Base-by-base conservation (phyloP, 2,329 filamentous ascomycete species). In the Cytospora schulzeri region DNA sequence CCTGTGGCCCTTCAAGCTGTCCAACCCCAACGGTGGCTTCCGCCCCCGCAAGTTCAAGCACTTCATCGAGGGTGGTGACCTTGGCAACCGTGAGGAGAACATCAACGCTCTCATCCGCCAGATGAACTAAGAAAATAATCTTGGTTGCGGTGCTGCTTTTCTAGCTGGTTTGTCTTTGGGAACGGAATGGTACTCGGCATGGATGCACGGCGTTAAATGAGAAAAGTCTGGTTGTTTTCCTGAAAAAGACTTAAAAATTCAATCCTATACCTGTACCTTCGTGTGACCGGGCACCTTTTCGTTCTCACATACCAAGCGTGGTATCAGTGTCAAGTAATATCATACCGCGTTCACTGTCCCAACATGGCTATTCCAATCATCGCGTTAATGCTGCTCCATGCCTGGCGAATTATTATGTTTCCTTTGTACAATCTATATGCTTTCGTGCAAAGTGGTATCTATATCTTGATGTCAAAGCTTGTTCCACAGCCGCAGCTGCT, bases 1-100 rank as follows among this genome's bases (percentile, higher is more conserved):
- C 89, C 85, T 98, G 73, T 99, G 95, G 95, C 95, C 95, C 78
- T 99, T 99, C 90, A 98, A 99, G 91, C 91, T 99, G 73, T 93
- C 88, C 88, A 97, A 96, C 89, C 95, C 95, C 78, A 98, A 84
- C 74, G 95, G 95, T 80, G 94, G 95, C 71, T 99, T 98, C 92
- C 90, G 91, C 74, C 82, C 91, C 75, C 88, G 95, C 83, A 99
- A 98, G 87, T 98, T 98, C 89, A 95, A 93, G 87, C 93, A 98
- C 86, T 98, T 92, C 85, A 91, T 98, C 70, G 91, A 97, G 87
- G 95, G 94, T 82, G 95, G 95, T 90, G 95, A 99, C 82, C 85
- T 96, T 74, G 95, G 95, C 80, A 98, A 99, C 89, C 91, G 95
- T 73, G 95, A 99, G 87, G 93, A 98, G 76, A 89, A 93, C 85